These are phyloP conservation scores for Acanthochlamys bracteata DNA, from an alignment of 106 monocot genomes.

Conservation along the genomic window DNA sequence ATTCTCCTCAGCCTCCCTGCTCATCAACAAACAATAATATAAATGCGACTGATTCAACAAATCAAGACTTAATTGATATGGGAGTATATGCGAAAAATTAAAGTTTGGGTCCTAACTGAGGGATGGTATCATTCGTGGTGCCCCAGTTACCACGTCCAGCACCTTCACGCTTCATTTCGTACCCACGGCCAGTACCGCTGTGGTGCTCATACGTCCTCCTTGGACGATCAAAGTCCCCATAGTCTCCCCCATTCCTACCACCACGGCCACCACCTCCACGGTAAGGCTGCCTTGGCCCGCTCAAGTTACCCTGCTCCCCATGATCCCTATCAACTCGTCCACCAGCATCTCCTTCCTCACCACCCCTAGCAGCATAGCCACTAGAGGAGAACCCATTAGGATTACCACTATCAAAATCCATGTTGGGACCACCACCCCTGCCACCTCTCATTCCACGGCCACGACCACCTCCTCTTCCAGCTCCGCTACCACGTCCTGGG, in stretches of 20 bases:
- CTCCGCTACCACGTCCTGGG: constrained; percentile 29
- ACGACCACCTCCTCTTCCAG: constrained; percentile 19
- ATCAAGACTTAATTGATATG: too few species aligned
- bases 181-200: constrained; percentile 86
- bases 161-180: constrained; percentile 82
- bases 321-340: constrained; percentile 38
- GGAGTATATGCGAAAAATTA: background rate
- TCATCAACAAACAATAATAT: background rate
- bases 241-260: constrained; percentile 26
- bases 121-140: constrained; percentile 43
- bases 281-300: constrained; percentile 38
- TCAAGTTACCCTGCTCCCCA: constrained; percentile 4
- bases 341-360: constrained; percentile 21
- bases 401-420: constrained; percentile 43
- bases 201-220: constrained; percentile 53
- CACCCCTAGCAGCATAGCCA: constrained; percentile 14
- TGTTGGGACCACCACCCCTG: constrained; percentile 19
- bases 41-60: background rate
- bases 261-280: constrained; percentile 46
- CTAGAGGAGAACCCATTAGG: constrained; percentile 15
- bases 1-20: constrained; percentile 16
- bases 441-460: constrained; percentile 63
- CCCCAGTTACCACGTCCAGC: constrained; percentile 93
- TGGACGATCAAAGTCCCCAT: constrained; percentile 39
- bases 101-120: constrained; percentile 41